Evolutionary conservation across 2,329 filamentous ascomycete species (phyloP), one percentile per base, ranked within the genome.

Genomic region (Penicillium sp.): DNA sequence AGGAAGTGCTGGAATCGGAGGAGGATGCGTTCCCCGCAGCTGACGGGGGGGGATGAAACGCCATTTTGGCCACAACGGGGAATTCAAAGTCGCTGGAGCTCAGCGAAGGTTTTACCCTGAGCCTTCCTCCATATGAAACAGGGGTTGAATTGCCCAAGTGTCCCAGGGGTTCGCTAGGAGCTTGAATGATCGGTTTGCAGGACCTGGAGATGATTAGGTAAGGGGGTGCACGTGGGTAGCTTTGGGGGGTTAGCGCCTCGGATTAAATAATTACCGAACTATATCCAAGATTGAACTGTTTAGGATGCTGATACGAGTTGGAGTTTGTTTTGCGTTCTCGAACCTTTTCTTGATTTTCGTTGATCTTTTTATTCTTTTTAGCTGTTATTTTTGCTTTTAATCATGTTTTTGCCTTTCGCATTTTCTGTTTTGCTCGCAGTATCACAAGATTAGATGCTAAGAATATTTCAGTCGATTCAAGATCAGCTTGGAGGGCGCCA

Each of bases 1-100:
- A 66, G 31, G 68, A 62, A 11, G 66, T 63, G 58, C 62, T 60
- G 35, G 70, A 69, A 43, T 60, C 62, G 56, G 67, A 71, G 56
- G 67, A 71, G 27, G 67, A 63, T 19, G 61, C 59, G 62, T 63
- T 64, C 55, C 61, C 66, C 52, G 65, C 64, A 55, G 57, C 63
- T 48, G 67, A 64, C 53, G 68, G 63, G 52, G 61, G 63, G 29
- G 63, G 61, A 45, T 67, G 64, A 57, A 56, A 63, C 44, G 62
- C 55, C 67, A 73, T 73, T 39, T 46, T 45, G 31, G 29, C 50
- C 41, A 27, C 41, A 31, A n/a, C 22, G 29, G 29, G 1, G 16
- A 27, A 3, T 19, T 13, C 6, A 13, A 16, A 5, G 8, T 47
- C 14, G 24, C 16, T 16, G 13, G 21, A 44, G 48, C 33, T 50